phyloP scores from a whole-genome alignment of 441 rosid species.

The Gossypium gossypioides region DNA sequence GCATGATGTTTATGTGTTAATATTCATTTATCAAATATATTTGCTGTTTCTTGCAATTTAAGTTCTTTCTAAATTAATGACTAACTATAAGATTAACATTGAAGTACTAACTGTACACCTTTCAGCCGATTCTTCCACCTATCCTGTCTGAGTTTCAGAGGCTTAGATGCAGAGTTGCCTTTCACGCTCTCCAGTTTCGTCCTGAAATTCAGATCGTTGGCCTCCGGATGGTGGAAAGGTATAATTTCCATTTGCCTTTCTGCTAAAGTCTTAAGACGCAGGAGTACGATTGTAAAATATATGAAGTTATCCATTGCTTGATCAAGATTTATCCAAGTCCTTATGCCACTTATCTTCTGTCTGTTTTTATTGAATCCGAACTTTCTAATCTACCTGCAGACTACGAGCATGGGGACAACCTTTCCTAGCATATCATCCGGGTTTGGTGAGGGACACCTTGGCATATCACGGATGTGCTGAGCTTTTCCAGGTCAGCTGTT shows the following conservation, averaged over 20 bases:
- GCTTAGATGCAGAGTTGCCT: conserved; percentile 85
- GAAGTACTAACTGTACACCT: conserved; percentile 16
- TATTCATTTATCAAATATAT: not conserved
- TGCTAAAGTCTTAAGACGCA: conserved; percentile 2
- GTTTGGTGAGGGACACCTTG: conserved; percentile 66
- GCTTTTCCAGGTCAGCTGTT: conserved; percentile 72
- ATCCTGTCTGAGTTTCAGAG: conserved; percentile 78
- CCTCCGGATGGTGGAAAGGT: conserved; percentile 77
- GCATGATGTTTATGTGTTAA: not conserved
- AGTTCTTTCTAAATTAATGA: not conserved
- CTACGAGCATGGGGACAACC: conserved; percentile 76
- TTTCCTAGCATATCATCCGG: conserved; percentile 82
- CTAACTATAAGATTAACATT: conserved; percentile 5
- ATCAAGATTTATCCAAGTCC: not conserved
- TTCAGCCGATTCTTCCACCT: conserved; percentile 73
- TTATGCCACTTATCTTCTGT: not conserved
- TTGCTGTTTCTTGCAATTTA: conserved; percentile 2
- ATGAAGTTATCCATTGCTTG: not conserved
- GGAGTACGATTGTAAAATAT: not conserved
- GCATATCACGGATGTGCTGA: conserved; percentile 99
- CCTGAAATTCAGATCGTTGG: conserved; percentile 74
- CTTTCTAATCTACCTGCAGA: conserved; percentile 30
- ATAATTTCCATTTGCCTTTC: conserved; percentile 15
- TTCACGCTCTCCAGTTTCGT: conserved; percentile 90
- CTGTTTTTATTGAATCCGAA: conserved; percentile 16